A percentile compares a stretch with the other conserved stretches of the same genome.
Conservation (phyloP, 108 stramenopile species). For the Cyclotella choctawhatcheeana region DNA sequence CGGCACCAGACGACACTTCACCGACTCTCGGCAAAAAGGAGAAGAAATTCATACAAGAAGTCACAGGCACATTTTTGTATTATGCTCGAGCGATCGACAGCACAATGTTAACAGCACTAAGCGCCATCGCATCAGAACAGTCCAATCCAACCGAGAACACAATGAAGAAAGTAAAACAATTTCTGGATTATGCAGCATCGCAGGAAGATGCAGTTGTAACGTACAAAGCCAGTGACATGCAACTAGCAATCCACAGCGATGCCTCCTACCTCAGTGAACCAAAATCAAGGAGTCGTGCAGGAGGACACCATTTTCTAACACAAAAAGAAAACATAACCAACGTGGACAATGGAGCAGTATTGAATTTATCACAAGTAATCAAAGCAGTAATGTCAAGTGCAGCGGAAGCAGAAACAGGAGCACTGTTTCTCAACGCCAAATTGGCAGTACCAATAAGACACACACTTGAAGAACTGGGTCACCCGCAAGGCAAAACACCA, state of each 20-base stretch:
- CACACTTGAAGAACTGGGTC: background rate
- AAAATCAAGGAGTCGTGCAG: background rate
- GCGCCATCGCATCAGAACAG: too few species aligned
- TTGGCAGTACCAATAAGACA: background rate
- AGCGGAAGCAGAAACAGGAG: background rate
- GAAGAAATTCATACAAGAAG: too few species aligned
- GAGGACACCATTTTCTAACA: background rate
- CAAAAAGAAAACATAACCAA: background rate
- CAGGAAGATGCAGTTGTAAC: background rate
- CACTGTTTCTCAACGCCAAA: background rate
- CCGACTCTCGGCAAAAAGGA: too few species aligned
- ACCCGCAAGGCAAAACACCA: background rate
- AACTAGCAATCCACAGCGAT: background rate
- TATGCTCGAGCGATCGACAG: too few species aligned
- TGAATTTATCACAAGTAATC: background rate
- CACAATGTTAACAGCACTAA: too few species aligned
- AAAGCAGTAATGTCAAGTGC: background rate
- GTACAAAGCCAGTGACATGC: background rate
- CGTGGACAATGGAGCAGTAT: background rate
- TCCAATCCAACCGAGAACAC: too few species aligned
- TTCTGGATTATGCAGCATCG: background rate
- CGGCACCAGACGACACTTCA: too few species aligned
- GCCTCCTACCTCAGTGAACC: background rate
- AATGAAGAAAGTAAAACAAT: too few species aligned
- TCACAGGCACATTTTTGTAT: too few species aligned